A percentile compares a stretch with the other conserved stretches of the same genome.
These are phyloP conservation scores for Hygrophorus pudorinus DNA, from an alignment of 768 basidiomycete genomes.

Conservation along the genomic window DNA sequence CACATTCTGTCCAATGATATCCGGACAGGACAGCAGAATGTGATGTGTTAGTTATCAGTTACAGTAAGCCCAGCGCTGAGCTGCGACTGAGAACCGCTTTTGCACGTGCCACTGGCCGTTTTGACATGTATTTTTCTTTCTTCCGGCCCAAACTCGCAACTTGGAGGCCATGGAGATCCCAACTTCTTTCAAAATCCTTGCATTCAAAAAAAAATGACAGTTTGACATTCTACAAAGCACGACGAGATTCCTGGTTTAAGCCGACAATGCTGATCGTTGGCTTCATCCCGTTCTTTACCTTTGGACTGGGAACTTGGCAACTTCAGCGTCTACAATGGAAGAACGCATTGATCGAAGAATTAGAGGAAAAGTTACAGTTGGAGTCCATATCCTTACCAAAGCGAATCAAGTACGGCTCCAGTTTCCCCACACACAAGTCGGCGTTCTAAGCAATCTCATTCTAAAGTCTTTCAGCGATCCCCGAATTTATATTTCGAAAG, in stretches of 20 bases:
- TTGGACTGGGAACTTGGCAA: constrained; percentile 90
- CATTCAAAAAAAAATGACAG: constrained; percentile 19
- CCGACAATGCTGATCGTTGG: constrained; percentile 70
- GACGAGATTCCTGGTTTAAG: constrained; percentile 51
- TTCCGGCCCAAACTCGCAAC: background rate
- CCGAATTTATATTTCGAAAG: constrained; percentile 84
- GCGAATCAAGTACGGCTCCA: constrained; percentile 67
- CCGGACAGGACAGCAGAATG: too few species aligned
- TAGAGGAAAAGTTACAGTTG: constrained; percentile 80
- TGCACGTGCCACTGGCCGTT: background rate
- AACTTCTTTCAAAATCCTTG: constrained; percentile 1
- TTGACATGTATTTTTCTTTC: too few species aligned
- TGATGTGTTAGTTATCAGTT: too few species aligned
- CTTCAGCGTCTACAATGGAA: constrained; percentile 93
- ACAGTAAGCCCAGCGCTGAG: background rate
- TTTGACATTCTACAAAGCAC: constrained; percentile 43
- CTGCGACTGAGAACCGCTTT: too few species aligned
- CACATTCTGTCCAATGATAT: constrained; percentile 3
- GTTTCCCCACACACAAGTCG: too few species aligned
- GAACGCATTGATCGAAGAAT: constrained; percentile 82
- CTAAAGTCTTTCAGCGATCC: constrained; percentile 53
- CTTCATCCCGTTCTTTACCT: constrained; percentile 83
- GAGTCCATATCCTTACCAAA: constrained; percentile 71
- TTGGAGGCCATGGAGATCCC: background rate
- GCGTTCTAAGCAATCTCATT: too few species aligned